Conservation (phyloP, 257 asterid genomes). For the Solanum sparsipilum region DNA sequence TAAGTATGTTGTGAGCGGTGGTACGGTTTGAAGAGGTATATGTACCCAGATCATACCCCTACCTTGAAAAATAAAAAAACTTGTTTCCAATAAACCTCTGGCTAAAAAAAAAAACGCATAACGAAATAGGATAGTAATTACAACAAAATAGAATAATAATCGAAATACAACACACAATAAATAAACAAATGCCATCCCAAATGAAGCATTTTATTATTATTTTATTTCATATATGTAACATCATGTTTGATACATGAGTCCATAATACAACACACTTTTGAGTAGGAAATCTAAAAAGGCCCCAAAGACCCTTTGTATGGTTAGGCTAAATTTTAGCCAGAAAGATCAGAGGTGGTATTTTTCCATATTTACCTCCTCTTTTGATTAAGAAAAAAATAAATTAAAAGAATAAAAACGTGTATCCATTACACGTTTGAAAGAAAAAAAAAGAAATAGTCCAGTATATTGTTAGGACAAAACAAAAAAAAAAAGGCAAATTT, state of each 20-base stretch:
- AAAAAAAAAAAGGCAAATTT: constrained; percentile 5
- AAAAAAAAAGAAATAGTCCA: constrained; percentile 22
- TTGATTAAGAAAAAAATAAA: background rate
- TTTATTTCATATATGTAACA: background rate
- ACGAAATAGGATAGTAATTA: background rate
- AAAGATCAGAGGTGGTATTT: constrained; percentile 14
- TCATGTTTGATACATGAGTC: constrained; percentile 13
- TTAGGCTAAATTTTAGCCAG: constrained; percentile 46
- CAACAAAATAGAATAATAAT: background rate
- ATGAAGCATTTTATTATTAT: background rate
- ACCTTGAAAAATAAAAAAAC: too few relatives aligned
- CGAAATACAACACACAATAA: background rate
- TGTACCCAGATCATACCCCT: too few relatives aligned
- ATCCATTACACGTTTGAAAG: constrained; percentile 29
- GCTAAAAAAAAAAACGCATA: too few relatives aligned
- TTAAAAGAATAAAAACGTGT: constrained; percentile 27
- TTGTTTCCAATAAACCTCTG: too few relatives aligned
- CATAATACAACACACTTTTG: constrained; percentile 41
- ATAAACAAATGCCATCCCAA: background rate
- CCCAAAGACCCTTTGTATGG: constrained; percentile 79
- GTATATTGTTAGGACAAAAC: constrained; percentile 39
- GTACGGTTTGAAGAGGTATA: background rate
- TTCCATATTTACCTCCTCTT: background rate
- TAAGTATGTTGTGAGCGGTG: too few relatives aligned
- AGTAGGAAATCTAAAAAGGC: constrained; percentile 29